Evolutionary conservation across 2,329 filamentous ascomycete species (phyloP).

Genomic region (Trichoderma citrinoviride): DNA sequence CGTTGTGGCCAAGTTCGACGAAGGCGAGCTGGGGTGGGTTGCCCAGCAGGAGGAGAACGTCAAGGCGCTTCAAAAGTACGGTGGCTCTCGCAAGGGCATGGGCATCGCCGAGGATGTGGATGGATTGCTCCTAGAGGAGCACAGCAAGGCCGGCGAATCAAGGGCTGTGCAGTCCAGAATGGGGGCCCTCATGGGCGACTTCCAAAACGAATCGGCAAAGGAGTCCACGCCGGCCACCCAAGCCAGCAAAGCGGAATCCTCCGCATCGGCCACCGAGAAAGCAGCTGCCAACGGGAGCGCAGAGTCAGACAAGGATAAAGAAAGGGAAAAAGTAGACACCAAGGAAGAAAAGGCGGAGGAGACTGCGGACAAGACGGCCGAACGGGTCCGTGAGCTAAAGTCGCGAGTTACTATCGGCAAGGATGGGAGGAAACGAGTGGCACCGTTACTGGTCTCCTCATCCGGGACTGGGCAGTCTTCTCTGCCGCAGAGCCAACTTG

Average conservation of each 20-base stretch:
- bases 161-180: conserved; percentile 90
- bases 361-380: conserved; percentile 51
- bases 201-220: conserved; percentile 55
- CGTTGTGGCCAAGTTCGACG: conserved; percentile 75
- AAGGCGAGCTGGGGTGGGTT: conserved; percentile 85
- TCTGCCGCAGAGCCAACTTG: conserved; percentile 81
- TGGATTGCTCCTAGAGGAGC: conserved; percentile 80
- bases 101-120: conserved; percentile 91
- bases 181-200: conserved; percentile 97
- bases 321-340: conserved; percentile 20
- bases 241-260: conserved; percentile 27
- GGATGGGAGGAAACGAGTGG: conserved; percentile 94
- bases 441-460: conserved; percentile 85
- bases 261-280: conserved; percentile 32
- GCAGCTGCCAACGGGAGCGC: conserved; percentile 39
- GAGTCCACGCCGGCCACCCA: conserved; percentile 50
- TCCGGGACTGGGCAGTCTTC: conserved; percentile 85
- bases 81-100: conserved; percentile 79
- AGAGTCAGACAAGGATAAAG: conserved; percentile 35
- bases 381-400: conserved; percentile 65
- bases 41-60: conserved; percentile 86
- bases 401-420: conserved; percentile 92
- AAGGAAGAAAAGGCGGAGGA: conserved; percentile 41
- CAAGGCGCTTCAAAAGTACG: conserved; percentile 88
- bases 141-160: conserved; percentile 86